Percentiles rank a stretch among this genome's conserved stretches.
Evolutionary conservation across 2,329 filamentous ascomycete species (phyloP).

Genomic region (Teratosphaeria gauchensis): DNA sequence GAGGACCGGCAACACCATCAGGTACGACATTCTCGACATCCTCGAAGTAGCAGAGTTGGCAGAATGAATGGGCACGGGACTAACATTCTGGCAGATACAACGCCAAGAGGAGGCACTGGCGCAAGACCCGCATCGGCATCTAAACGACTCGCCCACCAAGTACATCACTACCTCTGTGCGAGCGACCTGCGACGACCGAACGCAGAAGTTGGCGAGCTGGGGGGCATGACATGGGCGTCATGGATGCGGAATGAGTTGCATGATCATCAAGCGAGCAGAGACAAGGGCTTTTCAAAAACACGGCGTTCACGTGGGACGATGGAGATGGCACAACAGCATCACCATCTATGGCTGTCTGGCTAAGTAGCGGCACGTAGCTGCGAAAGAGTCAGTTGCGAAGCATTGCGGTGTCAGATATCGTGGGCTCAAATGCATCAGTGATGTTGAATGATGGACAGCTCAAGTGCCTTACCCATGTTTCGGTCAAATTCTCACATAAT

Average conservation of each 20-base stretch:
- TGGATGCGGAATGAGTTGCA: not conserved
- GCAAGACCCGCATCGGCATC: slow-evolving; percentile 99
- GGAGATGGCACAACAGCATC: not conserved
- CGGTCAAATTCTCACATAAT: not conserved
- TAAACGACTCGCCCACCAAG: slow-evolving; percentile 52
- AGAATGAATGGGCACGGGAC: not conserved
- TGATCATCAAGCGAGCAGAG: not conserved
- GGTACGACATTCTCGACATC: too few relatives aligned
- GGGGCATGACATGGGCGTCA: not conserved
- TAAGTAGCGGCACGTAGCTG: not conserved
- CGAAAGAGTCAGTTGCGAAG: not conserved
- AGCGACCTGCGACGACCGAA: not conserved
- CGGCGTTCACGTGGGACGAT: not conserved
- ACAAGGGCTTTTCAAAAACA: not conserved
- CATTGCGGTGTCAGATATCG: not conserved
- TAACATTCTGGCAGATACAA: slow-evolving; percentile 61
- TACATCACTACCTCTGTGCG: slow-evolving; percentile 5
- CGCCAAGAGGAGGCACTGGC: slow-evolving; percentile 99
- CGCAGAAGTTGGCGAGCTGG: not conserved
- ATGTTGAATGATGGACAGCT: not conserved
- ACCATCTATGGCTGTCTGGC: not conserved
- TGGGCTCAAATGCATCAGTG: not conserved
- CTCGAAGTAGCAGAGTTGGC: too few relatives aligned
- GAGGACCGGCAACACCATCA: slow-evolving; percentile 97
- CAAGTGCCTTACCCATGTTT: not conserved